Base-by-base conservation (phyloP, 495 filamentous ascomycete genomes). In the Xylaria flabelliformis region DNA sequence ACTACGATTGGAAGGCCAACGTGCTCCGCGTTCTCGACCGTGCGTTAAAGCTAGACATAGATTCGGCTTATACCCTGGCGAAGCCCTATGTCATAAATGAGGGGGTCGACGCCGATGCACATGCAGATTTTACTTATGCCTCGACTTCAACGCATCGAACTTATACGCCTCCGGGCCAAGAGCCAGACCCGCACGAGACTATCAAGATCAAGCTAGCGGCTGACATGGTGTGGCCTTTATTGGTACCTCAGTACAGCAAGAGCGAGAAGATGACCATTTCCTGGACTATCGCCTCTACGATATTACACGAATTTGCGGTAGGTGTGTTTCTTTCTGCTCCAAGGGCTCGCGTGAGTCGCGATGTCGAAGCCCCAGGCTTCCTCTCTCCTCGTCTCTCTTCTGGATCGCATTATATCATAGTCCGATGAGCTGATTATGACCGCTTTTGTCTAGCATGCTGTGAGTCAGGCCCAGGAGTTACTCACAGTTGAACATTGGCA, bases 241-340 rank as follows among this genome's bases (percentile, higher is more conserved):
- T 83, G 36, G 64, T 77, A 12, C 74, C 77, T 0, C 26, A 71
- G 10, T 82, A 74, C 36, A 80, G 72, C 13, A 8, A 56, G 21
- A 77, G 75, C 42, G 81, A 83, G 73, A 82, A 82, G 71, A 39
- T 78, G 64, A 41, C 29, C 0, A 39, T 32, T 36, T 79, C 78
- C 1, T 75, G 73, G 7, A 0, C 19, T 1, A 32, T 83, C 24
- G 80, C 80, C 2, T 44, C 29, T n/a, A 77, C 74, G 13, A 4
- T 83, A 7, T n/a, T 81, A 21, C 81, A 82, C 44, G 81, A 83
- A 53, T 63, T 81, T 21, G 75, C 64, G 66, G 79, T 83, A 67
- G 21, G 74, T 63, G 26, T 21, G 1, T 21, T 39, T 39, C n/a
- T 39, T n/a, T 21, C n/a, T 61, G 24, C 13, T 56, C 24, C 50